Percentiles rank a stretch among this genome's conserved stretches.
Evolutionary conservation across 306 rosid species (phyloP).

Genomic region (Dryas alaskensis): DNA sequence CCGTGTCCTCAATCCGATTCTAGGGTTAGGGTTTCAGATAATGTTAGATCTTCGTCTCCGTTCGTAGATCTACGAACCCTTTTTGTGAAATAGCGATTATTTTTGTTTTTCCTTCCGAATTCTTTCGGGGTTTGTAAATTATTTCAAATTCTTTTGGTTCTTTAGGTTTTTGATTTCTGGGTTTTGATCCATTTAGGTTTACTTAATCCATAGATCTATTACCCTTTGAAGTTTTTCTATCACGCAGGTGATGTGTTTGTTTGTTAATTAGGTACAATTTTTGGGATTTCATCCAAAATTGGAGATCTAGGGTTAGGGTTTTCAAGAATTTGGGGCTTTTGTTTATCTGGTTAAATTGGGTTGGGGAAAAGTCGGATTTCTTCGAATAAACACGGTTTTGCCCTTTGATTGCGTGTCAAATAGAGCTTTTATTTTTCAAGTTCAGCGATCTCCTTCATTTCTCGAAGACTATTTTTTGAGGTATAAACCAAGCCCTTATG

Average conservation of each 20-base stretch:
- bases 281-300: constrained; percentile 11
- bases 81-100: constrained; percentile 23
- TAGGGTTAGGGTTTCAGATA: constrained; percentile 51
- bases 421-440: constrained; percentile 13
- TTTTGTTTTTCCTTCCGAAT: constrained; percentile 6
- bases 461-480: constrained; percentile 32
- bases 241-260: constrained; percentile 18
- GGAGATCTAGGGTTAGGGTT: constrained; percentile 67
- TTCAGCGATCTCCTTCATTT: constrained; percentile 31
- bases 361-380: constrained; percentile 33
- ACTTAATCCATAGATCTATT: constrained; percentile 15
- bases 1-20: constrained; percentile 22
- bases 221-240: background rate
- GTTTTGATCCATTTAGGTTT: constrained; percentile 14
- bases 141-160: background rate
- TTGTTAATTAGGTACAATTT: constrained; percentile 11
- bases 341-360: constrained; percentile 28
- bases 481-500: constrained; percentile 24
- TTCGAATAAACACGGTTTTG: constrained; percentile 3
- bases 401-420: constrained; percentile 14
- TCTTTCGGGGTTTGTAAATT: background rate
- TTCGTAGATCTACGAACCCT: constrained; percentile 32
- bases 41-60: constrained; percentile 36
- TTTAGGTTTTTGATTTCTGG: constrained; percentile 10
- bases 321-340: constrained; percentile 46